phyloP scores from a whole-genome alignment of 129 eudicot species.

The Scalesia atractyloides region DNA sequence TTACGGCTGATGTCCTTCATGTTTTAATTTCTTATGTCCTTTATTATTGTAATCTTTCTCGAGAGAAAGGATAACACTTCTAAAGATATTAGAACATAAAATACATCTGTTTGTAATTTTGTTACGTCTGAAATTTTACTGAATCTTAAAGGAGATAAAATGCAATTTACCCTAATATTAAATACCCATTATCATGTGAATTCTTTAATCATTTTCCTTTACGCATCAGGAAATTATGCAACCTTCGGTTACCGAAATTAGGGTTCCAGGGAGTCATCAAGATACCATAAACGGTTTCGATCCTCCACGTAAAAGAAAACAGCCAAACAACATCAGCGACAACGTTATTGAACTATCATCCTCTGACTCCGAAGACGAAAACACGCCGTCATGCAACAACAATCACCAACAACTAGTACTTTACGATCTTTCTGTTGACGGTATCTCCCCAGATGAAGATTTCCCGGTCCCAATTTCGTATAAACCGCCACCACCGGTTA shows the following conservation, averaged over 20 bases:
- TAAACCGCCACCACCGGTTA: constrained; percentile 19
- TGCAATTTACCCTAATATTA: background rate
- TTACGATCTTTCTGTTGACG: constrained; percentile 50
- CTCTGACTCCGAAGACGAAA: constrained; percentile 36
- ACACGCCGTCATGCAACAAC: constrained; percentile 30
- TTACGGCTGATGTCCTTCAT: no score
- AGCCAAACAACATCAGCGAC: constrained; percentile 25
- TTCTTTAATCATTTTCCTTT: constrained; percentile 1
- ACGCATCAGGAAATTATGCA: constrained; percentile 45
- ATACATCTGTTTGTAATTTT: no score
- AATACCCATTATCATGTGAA: background rate
- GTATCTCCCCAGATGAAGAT: constrained; percentile 26
- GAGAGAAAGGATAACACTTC: no score
- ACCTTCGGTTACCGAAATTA: constrained; percentile 38
- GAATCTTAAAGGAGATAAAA: no score
- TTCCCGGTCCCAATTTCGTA: constrained; percentile 31
- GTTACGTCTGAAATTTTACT: no score
- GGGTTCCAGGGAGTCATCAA: constrained; percentile 26
- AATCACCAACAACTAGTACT: constrained; percentile 59
- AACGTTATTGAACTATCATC: constrained; percentile 34
- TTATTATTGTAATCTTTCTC: no score
- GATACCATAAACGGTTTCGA: constrained; percentile 19
- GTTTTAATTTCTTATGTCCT: no score
- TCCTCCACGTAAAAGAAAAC: constrained; percentile 8
- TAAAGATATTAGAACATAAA: no score